phyloP scores from a whole-genome alignment of 1,139 yeast species.

The Hyphopichia fennica region DNA sequence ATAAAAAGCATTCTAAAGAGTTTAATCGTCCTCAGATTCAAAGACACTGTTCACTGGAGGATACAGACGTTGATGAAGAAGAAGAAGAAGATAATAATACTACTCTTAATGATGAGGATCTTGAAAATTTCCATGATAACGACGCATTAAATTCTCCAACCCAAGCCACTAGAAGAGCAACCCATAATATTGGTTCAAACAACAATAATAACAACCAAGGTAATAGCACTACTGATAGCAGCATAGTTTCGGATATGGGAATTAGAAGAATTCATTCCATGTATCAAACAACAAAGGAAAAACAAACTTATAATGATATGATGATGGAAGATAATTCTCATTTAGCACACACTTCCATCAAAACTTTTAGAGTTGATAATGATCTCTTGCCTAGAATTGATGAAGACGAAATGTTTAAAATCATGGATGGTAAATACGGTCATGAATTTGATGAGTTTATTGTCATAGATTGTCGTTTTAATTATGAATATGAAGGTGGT shows the following conservation, averaged over 20 bases:
- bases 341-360: slow-evolving; percentile 39
- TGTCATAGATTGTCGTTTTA: slow-evolving; percentile 86
- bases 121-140: slow-evolving; percentile 6
- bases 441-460: slow-evolving; percentile 59
- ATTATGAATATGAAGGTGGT: slow-evolving; percentile 90
- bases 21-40: not conserved
- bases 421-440: slow-evolving; percentile 57
- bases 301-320: slow-evolving; percentile 18
- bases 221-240: not conserved
- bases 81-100: slow-evolving; percentile 12
- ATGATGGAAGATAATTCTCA: slow-evolving; percentile 39
- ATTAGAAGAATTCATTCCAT: slow-evolving; percentile 67
- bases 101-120: slow-evolving; percentile 8
- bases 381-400: slow-evolving; percentile 78
- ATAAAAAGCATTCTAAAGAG: not conserved
- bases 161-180: not conserved
- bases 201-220: not conserved
- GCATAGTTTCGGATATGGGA: slow-evolving; percentile 7
- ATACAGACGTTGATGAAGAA: slow-evolving; percentile 7
- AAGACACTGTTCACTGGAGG: slow-evolving; percentile 1
- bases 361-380: slow-evolving; percentile 49
- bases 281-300: slow-evolving; percentile 51
- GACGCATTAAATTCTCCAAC: slow-evolving; percentile 7
- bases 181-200: not conserved
- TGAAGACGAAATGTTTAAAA: slow-evolving; percentile 60